A percentile compares a stretch with the other conserved stretches of the same genome.
phyloP scores from a whole-genome alignment of 345 rosid genomes.

The Salix purpurea region DNA sequence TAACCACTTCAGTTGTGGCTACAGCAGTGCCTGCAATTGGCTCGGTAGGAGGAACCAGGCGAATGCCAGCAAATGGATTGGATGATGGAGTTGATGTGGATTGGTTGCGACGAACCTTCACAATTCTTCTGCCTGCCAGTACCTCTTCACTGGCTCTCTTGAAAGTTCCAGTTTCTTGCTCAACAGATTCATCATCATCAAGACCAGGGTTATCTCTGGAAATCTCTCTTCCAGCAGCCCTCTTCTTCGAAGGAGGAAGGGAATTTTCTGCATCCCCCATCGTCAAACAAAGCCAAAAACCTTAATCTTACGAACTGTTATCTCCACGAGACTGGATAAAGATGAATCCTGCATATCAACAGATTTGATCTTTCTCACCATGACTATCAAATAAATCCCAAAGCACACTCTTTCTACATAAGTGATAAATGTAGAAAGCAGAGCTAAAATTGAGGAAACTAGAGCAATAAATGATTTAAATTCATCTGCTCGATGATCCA shows the following conservation, averaged over 20 bases:
- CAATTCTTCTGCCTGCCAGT: slow-evolving; percentile 71
- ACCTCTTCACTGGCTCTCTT: slow-evolving; percentile 90
- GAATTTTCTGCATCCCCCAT: slow-evolving; percentile 79
- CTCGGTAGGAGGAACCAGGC: slow-evolving; percentile 48
- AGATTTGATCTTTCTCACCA: not conserved
- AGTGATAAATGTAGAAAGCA: no score
- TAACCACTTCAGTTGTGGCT: slow-evolving; percentile 22
- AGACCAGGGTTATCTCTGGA: slow-evolving; percentile 76
- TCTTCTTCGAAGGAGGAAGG: slow-evolving; percentile 89
- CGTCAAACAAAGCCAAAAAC: not conserved
- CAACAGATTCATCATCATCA: slow-evolving; percentile 72
- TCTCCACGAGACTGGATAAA: not conserved
- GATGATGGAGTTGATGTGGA: slow-evolving; percentile 43
- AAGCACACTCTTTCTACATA: not conserved
- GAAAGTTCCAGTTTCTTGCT: slow-evolving; percentile 69
- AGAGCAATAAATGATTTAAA: not conserved
- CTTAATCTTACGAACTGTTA: not conserved
- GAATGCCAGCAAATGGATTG: slow-evolving; percentile 84
- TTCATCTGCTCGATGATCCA: not conserved
- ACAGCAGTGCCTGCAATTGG: slow-evolving; percentile 21
- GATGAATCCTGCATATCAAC: slow-evolving; percentile 6
- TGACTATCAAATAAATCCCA: not conserved
- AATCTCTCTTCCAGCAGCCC: slow-evolving; percentile 87
- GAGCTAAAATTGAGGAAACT: no score
- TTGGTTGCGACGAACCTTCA: slow-evolving; percentile 64